Conservation (phyloP, 179 eudicot genomes). For the Heliamphora pulchella region DNA sequence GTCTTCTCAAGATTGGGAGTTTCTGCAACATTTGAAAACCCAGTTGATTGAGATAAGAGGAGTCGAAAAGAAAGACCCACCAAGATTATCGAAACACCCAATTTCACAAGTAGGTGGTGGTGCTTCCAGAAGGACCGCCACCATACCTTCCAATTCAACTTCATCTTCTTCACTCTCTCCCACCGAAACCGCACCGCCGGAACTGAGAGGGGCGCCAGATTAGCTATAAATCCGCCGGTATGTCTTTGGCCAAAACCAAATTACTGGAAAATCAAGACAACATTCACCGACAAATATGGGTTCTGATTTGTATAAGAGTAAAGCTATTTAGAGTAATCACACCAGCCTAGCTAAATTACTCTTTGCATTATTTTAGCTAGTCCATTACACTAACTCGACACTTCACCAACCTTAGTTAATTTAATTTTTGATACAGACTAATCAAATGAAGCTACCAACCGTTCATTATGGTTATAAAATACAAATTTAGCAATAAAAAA, state of each 20-base stretch:
- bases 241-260: neutral
- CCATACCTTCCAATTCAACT: conserved; percentile 26
- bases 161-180: conserved; percentile 21
- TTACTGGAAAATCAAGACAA: neutral
- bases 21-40: conserved; percentile 24
- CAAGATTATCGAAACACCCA: conserved; percentile 30
- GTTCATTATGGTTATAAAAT: too few relatives aligned
- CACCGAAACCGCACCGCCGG: neutral
- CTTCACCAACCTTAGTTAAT: too few relatives aligned
- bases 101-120: conserved; percentile 28
- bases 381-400: too few relatives aligned
- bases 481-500: too few relatives aligned
- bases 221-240: neutral
- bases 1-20: conserved; percentile 15
- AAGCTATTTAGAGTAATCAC: too few relatives aligned
- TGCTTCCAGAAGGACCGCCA: conserved; percentile 30
- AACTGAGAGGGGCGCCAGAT: too few relatives aligned
- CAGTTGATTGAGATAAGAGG: conserved; percentile 24
- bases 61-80: conserved; percentile 35
- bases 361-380: too few relatives aligned
- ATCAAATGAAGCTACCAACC: too few relatives aligned
- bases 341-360: too few relatives aligned
- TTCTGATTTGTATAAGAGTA: too few relatives aligned
- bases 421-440: too few relatives aligned
- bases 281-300: neutral